Conservation (phyloP, 805 yeast genomes). For the Wickerhamiella slavikovae region DNA sequence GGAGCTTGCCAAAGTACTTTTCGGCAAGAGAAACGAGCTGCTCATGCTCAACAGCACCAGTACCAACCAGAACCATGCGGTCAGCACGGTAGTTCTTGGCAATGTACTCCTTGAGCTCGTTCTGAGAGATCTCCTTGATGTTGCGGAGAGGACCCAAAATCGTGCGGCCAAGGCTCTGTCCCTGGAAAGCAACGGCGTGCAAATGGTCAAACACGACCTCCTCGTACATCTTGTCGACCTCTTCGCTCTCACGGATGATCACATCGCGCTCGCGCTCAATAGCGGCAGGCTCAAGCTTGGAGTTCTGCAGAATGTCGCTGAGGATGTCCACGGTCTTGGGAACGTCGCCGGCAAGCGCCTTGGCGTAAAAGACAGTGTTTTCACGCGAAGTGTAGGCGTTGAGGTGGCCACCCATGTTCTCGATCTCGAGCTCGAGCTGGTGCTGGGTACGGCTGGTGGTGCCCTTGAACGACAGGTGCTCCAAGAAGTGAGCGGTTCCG, state of each 20-base stretch:
- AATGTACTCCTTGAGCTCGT: constrained; percentile 64
- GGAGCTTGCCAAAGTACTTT: constrained; percentile 35
- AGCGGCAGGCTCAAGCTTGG: constrained; percentile 62
- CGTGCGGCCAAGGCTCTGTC: constrained; percentile 90
- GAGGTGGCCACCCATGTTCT: constrained; percentile 87
- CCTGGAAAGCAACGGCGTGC: constrained; percentile 77
- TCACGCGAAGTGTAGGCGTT: constrained; percentile 98
- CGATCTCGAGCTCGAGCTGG: constrained; percentile 77
- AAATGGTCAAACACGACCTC: constrained; percentile 95
- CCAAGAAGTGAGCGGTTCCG: constrained; percentile 95
- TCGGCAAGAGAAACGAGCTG: constrained; percentile 60
- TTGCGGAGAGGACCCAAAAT: constrained; percentile 86
- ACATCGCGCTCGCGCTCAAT: constrained; percentile 94
- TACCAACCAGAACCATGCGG: constrained; percentile 91
- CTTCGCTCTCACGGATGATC: constrained; percentile 88
- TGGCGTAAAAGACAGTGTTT: constrained; percentile 91
- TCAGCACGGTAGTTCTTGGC: constrained; percentile 80
- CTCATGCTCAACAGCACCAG: constrained; percentile 83
- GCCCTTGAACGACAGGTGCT: constrained; percentile 93
- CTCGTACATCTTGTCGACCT: constrained; percentile 94
- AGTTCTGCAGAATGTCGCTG: constrained; percentile 72
- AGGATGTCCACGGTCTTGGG: constrained; percentile 73
- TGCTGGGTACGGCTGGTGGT: constrained; percentile 64
- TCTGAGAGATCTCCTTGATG: constrained; percentile 57
- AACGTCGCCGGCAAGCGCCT: constrained; percentile 60